Evolutionary conservation across 441 rosid genomes (phyloP), one percentile per base, ranked within the genome.

Genomic region (Aleurites moluccanus): DNA sequence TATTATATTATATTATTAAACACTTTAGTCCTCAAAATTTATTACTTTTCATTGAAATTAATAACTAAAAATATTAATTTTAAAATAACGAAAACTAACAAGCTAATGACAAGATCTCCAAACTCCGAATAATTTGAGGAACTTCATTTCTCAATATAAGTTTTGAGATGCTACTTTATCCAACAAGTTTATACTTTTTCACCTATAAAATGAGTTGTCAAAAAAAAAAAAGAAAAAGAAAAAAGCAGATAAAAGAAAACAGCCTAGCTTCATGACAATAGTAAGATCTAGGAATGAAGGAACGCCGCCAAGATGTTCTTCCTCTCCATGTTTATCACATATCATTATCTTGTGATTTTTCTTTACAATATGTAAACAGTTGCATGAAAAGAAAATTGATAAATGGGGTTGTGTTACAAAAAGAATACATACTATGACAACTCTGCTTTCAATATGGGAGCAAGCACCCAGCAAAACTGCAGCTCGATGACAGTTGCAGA

Each of bases 281-380:
- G 11, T 15, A 52, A 30, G 60, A 20, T 38, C 18, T 45, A 38
- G 53, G 56, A 38, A 1, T 7, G 18, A n/a, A 28, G 14, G 45
- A 70, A 35, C 13, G 56, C 18, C 30, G 75, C 3, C 67, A 72
- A 30, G 14, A 56, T 42, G 65, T 20, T 53, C 16, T 50, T 62
- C 66, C 47, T 25, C 69, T 28, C 27, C 53, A 20, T 20, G 56
- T 62, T 45, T 47, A 35, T 13, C 14, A 45, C 18, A 45, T 40
- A 25, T 44, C 67, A 67, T 23, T n/a, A n/a, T 71, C 72, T 63
- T 47, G 45, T 76, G 23, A 11, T 64, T 67, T 67, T 75, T 40
- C 69, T 74, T 71, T 84, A 75, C 80, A 69, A 55, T 53, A 53
- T 78, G 25, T 52, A 21, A 62, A 49, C 27, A 64, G 67, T 52